Base-by-base conservation (phyloP, 2,329 filamentous ascomycete species). In the Aureobasidium mangrovei region DNA sequence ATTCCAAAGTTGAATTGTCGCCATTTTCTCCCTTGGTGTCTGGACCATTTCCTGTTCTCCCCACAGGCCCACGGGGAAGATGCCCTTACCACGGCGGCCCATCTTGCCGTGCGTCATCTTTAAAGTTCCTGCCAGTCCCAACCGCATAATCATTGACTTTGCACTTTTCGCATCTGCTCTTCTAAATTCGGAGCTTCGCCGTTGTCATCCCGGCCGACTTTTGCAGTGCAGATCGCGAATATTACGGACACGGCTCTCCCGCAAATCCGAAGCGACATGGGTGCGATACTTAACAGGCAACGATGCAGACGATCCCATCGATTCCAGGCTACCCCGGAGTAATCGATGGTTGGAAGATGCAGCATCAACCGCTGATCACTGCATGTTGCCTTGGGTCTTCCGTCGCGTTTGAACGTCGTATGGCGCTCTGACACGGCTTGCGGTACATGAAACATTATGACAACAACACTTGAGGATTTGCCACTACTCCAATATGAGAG, bases 91-190 rank as follows among this genome's bases (percentile, higher is more conserved):
- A n/a, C 26, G 36, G 40, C 46, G 46, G 46, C 46, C 40, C 27
- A 36, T 32, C 40, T 28, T 40, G 46, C 46, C 46, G 46, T 49
- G 12, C 40, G 39, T 49, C n/a, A 48, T 12, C 32, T 27, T 36
- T 49, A 31, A 36, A 36, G 35, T 9, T 27, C 24, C 36, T 27
- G 46, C 40, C 46, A 36, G 40, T 49, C 28, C 27, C 18, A 18
- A 18, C 18, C 18, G 18, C 18, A 18, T 18, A 18, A 7, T 24
- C 9, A 39, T 49, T 40, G 46, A 49, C 46, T 49, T 49, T 49
- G n/a, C 27, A 49, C 40, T 49, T 49, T 40, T 38, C 27, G 35
- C 45, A 48, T 48, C 33, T 35, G n/a, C 46, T 49, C 39, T 49
- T 49, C 46, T 49, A 26, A 28, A 40, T 49, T 28, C 10, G 46